phyloP scores from a whole-genome alignment of 2,329 filamentous ascomycete species.

The Neobulgaria alba region DNA sequence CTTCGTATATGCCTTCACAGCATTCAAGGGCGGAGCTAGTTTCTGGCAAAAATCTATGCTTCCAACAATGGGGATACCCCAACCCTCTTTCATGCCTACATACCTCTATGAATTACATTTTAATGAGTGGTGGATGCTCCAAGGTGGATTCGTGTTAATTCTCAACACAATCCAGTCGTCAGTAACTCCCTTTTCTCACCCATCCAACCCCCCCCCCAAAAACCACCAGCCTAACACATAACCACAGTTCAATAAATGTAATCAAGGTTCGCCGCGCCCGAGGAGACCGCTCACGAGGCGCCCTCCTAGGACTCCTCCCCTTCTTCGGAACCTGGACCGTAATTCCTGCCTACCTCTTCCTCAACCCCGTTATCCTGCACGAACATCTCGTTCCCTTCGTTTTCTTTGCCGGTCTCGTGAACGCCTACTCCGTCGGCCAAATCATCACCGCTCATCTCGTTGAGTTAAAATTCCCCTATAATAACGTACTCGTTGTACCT shows the following conservation, averaged over 20 bases:
- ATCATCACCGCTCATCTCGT: slow-evolving; percentile 95
- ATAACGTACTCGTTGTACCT: slow-evolving; percentile 75
- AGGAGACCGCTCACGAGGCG: slow-evolving; percentile 61
- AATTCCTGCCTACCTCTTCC: slow-evolving; percentile 68
- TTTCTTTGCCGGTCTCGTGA: slow-evolving; percentile 80
- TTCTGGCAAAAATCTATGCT: slow-evolving; percentile 86
- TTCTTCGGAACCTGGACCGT: slow-evolving; percentile 72
- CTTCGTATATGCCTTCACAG: slow-evolving; percentile 74
- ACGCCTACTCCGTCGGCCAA: slow-evolving; percentile 89
- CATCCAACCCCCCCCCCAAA: not conserved
- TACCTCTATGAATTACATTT: slow-evolving; percentile 71
- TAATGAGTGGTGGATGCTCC: slow-evolving; percentile 86
- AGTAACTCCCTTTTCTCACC: slow-evolving; percentile 3
- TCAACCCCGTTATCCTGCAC: slow-evolving; percentile 77
- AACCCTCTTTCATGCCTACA: slow-evolving; percentile 56
- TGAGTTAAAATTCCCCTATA: slow-evolving; percentile 79
- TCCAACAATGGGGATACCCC: slow-evolving; percentile 64
- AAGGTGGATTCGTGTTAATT: slow-evolving; percentile 71
- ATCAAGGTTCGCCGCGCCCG: slow-evolving; percentile 69
- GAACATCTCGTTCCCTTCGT: slow-evolving; percentile 82
- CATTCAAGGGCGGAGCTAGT: slow-evolving; percentile 74
- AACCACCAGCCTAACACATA: no score
- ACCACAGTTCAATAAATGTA: slow-evolving; percentile 67
- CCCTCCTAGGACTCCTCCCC: slow-evolving; percentile 75
- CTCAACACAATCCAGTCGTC: slow-evolving; percentile 72